phyloP scores from a whole-genome alignment of 768 basidiomycete species.

The Russula vinacea region DNA sequence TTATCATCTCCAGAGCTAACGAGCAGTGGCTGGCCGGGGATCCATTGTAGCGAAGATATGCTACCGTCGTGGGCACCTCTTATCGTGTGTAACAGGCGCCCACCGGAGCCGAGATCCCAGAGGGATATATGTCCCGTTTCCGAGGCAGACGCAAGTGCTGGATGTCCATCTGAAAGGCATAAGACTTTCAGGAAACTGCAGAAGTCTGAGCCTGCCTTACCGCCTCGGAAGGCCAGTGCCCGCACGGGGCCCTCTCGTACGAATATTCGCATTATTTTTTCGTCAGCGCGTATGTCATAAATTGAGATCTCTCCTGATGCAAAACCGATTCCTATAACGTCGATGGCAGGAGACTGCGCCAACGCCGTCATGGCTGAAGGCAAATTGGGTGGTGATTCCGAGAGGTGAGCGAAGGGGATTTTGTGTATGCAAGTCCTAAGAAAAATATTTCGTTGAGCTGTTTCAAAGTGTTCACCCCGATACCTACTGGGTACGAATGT shows the following conservation, averaged over 20 bases:
- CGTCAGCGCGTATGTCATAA: constrained; percentile 88
- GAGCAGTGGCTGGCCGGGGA: constrained; percentile 87
- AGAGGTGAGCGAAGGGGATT: constrained; percentile 57
- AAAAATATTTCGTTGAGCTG: neutral
- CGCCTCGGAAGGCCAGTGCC: constrained; percentile 81
- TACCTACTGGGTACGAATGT: constrained; percentile 75
- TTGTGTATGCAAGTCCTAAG: constrained; percentile 78
- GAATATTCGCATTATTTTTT: constrained; percentile 81
- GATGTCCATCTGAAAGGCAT: constrained; percentile 66
- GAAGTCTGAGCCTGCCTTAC: constrained; percentile 40
- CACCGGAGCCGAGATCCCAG: constrained; percentile 87
- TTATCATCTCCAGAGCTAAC: constrained; percentile 93
- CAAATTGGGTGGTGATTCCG: constrained; percentile 39
- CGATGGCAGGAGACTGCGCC: constrained; percentile 91
- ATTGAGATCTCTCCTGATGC: constrained; percentile 83
- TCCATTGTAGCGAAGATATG: constrained; percentile 83
- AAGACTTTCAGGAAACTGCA: constrained; percentile 1
- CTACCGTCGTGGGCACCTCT: constrained; percentile 87
- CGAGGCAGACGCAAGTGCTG: constrained; percentile 83
- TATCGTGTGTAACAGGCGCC: constrained; percentile 78
- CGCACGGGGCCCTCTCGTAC: constrained; percentile 84
- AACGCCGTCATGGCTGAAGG: constrained; percentile 65
- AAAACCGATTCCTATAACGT: constrained; percentile 92
- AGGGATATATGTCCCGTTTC: constrained; percentile 85
- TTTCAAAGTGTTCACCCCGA: constrained; percentile 7